phyloP scores from a whole-genome alignment of 108 stramenopile species.

The Fragilaria radians region DNA sequence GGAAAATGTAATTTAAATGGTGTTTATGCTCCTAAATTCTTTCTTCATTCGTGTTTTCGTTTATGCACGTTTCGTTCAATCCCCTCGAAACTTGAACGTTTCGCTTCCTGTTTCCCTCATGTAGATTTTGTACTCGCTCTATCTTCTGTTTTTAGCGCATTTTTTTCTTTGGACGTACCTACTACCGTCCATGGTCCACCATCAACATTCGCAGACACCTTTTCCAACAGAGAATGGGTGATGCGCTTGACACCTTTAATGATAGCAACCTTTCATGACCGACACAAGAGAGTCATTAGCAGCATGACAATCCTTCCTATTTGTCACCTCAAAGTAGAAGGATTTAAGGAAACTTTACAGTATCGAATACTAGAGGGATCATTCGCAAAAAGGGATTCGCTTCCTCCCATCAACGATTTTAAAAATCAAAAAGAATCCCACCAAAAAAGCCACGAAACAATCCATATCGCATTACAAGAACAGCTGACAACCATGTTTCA shows the following conservation, averaged over 20 bases:
- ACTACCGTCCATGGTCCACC: no score
- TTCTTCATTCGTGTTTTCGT: no score
- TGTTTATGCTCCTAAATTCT: not conserved
- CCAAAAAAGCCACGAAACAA: not conserved
- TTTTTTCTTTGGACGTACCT: no score
- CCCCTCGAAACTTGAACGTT: not conserved
- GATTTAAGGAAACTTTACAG: no score
- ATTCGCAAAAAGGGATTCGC: not conserved
- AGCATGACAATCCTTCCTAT: no score
- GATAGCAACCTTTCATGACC: not conserved
- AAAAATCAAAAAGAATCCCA: not conserved
- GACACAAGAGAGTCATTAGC: not conserved
- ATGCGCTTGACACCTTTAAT: not conserved
- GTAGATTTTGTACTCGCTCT: no score
- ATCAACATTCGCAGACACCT: no score
- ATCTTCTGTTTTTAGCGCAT: no score
- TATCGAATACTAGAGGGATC: no score
- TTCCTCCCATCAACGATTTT: not conserved
- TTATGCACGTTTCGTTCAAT: no score
- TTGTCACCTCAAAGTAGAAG: no score
- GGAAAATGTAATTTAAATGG: not conserved
- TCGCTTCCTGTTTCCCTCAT: not conserved
- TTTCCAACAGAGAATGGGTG: no score
- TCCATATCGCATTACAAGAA: conserved; percentile 28
- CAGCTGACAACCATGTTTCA: conserved; percentile 38